Base-by-base conservation (phyloP, 2,329 filamentous ascomycete species). In the Talaromyces pinophilus region DNA sequence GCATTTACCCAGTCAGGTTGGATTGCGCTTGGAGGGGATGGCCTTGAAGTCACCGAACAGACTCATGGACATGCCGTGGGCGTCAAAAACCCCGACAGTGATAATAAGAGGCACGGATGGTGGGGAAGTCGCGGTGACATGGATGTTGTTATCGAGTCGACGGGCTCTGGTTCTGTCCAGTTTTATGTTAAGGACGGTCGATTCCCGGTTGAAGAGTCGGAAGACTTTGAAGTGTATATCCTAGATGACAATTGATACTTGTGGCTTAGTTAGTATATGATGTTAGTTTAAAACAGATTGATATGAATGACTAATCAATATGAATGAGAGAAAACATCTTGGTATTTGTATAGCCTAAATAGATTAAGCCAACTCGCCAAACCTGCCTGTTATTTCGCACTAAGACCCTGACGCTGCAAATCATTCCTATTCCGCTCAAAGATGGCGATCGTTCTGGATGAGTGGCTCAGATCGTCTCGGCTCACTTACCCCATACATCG, bases 81-180 rank as follows among this genome's bases (percentile, higher is more conserved):
- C 7, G 57, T 68, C 25, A 70, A 70, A 59, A 40, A 59, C 22
- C 64, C 70, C 10, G 62, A 67, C 2, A 25, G 50, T 4, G 50
- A 62, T n/a, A 10, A 63, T 59, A 63, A 59, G 40, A 35, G 46
- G 63, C 40, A 54, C 60, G 35, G 62, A 44, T 73, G 71, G 71
- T 72, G 71, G 72, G 70, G 72, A 11, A 66, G 67, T 22, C 60
- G 55, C 13, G 70, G 71, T 13, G 59, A 67, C 59, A 72, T 71
- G 71, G 42, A 68, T 62, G 72, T 73, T 46, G 64, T 64, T 38
- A 19, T 71, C 33, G 48, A 52, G 33, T 50, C 64, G 5, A 61
- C 55, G 2, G 66, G 65, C 33, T 59, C 63, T 38, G 66, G 64
- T 40, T 69, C 54, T 25, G 64, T 66, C 57, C 25, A 60, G 10